These are phyloP conservation scores for Pezicula radicicola DNA, from an alignment of 2,329 filamentous ascomycete genomes.

Conservation along the genomic window DNA sequence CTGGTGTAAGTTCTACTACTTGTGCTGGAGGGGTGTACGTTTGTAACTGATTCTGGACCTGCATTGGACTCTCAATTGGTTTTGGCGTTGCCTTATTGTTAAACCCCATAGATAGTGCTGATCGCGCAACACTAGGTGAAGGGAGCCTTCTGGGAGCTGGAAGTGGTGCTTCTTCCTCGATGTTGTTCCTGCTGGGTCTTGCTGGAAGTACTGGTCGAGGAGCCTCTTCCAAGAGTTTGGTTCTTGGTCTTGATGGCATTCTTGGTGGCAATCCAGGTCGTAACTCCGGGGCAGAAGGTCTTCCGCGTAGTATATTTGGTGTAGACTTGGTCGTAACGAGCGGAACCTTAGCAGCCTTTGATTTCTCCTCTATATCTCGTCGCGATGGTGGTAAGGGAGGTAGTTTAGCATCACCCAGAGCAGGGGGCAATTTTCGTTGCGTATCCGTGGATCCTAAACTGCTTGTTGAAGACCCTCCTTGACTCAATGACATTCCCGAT, in stretches of 20 bases:
- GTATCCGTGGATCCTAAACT: slow-evolving; percentile 41
- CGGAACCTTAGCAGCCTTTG: slow-evolving; percentile 33
- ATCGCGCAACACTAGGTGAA: slow-evolving; percentile 15
- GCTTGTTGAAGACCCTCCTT: slow-evolving; percentile 41
- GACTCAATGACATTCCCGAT: slow-evolving; percentile 48
- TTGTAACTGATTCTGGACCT: slow-evolving; percentile 11
- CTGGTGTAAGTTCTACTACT: slow-evolving; percentile 81
- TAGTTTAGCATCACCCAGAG: slow-evolving; percentile 52
- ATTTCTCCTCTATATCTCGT: slow-evolving; percentile 46
- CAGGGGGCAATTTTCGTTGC: slow-evolving; percentile 51
- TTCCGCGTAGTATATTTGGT: slow-evolving; percentile 29
- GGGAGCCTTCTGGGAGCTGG: slow-evolving; percentile 19
- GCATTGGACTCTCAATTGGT: slow-evolving; percentile 13
- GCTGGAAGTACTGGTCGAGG: slow-evolving; percentile 26
- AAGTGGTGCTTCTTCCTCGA: slow-evolving; percentile 7
- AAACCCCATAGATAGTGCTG: slow-evolving; percentile 23
- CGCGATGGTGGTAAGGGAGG: slow-evolving; percentile 54
- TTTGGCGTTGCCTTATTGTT: slow-evolving; percentile 13
- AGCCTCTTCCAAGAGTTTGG: slow-evolving; percentile 28
- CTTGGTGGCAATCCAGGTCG: slow-evolving; percentile 41
- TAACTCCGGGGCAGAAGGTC: slow-evolving; percentile 16
- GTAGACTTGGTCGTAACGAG: slow-evolving; percentile 36
- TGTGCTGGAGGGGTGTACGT: slow-evolving; percentile 6
- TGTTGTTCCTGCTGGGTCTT: slow-evolving; percentile 3
- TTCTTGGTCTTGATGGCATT: slow-evolving; percentile 44